Conservation (phyloP, 1,139 yeast genomes). For the Tardiomyces blankii region DNA sequence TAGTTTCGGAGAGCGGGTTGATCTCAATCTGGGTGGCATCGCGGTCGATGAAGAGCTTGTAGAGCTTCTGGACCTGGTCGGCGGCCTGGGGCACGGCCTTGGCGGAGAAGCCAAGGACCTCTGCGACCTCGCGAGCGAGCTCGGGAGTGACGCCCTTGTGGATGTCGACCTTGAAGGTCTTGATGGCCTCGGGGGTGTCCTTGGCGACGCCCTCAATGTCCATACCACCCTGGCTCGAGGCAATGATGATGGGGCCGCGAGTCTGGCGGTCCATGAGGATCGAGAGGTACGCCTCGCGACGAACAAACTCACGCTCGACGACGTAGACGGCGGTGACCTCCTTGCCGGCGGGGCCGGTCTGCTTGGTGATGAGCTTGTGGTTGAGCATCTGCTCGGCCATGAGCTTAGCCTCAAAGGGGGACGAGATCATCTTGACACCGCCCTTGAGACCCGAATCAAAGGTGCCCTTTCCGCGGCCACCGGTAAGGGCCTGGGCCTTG, state of each 20-base stretch:
- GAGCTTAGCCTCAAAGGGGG: conserved; percentile 80
- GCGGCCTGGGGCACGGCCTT: conserved; percentile 83
- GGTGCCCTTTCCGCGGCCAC: conserved; percentile 99
- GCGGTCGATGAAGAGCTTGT: conserved; percentile 76
- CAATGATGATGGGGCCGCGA: conserved; percentile 88
- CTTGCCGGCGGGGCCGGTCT: conserved; percentile 96
- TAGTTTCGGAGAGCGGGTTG: conserved; percentile 93
- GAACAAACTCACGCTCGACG: conserved; percentile 88
- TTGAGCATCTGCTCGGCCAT: conserved; percentile 83
- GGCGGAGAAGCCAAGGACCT: conserved; percentile 67
- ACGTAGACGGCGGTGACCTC: conserved; percentile 93
- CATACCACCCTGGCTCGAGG: conserved; percentile 98
- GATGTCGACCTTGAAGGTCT: conserved; percentile 73
- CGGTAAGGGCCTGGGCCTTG: conserved; percentile 97
- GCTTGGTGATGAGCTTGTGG: conserved; percentile 93
- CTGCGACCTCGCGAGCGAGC: conserved; percentile 67
- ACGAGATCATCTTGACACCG: conserved; percentile 83
- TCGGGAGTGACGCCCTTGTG: conserved; percentile 71
- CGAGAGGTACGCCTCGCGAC: conserved; percentile 92
- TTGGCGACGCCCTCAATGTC: conserved; percentile 98
- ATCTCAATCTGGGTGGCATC: conserved; percentile 98
- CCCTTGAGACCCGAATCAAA: conserved; percentile 94
- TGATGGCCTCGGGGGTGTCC: conserved; percentile 83
- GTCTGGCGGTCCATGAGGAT: conserved; percentile 89
- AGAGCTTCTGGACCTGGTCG: conserved; percentile 72